A percentile compares a stretch with the other conserved stretches of the same genome.
phyloP scores from a whole-genome alignment of 306 rosid genomes.

The Alnus rubra region DNA sequence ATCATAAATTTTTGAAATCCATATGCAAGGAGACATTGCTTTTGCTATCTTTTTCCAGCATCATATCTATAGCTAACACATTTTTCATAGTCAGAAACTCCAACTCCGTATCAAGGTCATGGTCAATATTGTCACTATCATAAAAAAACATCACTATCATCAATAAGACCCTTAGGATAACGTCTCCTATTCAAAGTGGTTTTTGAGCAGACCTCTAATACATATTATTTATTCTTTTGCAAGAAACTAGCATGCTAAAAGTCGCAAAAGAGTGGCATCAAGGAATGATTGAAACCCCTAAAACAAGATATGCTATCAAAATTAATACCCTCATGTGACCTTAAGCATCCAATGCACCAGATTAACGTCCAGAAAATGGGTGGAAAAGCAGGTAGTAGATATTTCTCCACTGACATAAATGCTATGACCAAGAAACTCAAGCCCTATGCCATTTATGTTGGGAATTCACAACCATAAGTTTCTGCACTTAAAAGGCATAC shows the following conservation, averaged over 20 bases:
- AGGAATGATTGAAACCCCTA: not conserved
- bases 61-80: no score
- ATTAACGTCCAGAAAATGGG: no score
- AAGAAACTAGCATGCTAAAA: constrained; percentile 3
- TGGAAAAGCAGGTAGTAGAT: not conserved
- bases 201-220: not conserved
- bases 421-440: not conserved
- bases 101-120: no score
- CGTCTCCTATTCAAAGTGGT: not conserved
- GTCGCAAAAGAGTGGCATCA: not conserved
- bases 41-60: no score
- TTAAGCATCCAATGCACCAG: not conserved
- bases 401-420: not conserved
- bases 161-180: no score
- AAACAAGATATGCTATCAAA: not conserved
- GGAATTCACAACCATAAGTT: no score
- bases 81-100: no score
- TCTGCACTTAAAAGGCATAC: no score
- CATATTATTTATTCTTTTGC: not conserved
- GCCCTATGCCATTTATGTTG: not conserved
- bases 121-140: no score
- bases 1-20: no score
- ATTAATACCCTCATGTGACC: not conserved
- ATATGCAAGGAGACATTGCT: no score
- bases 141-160: no score